Percentiles rank a stretch among this genome's conserved stretches.
Conservation (phyloP, 2,329 filamentous ascomycete genomes). For the Gnomoniopsis smithogilvyi region DNA sequence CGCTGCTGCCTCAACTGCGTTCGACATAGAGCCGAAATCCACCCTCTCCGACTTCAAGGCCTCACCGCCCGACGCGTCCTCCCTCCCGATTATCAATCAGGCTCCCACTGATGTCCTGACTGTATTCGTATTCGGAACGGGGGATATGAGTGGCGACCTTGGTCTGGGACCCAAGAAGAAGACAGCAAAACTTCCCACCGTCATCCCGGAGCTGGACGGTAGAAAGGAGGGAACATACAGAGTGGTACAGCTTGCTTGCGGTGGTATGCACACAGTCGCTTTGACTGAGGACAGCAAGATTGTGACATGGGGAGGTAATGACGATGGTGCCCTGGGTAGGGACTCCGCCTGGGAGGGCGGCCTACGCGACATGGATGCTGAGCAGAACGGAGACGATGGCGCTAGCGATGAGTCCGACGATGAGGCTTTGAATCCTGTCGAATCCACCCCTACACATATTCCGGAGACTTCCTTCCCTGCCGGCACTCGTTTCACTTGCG, state of each 20-base stretch:
- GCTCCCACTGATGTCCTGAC: conserved; percentile 19
- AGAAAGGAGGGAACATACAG: conserved; percentile 15
- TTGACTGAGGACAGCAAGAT: conserved; percentile 65
- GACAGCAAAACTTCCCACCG: conserved; percentile 17
- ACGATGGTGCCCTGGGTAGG: conserved; percentile 63
- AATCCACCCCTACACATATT: conserved; percentile 55
- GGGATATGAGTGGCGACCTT: conserved; percentile 46
- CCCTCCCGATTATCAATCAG: conserved; percentile 16
- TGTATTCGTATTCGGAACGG: conserved; percentile 25
- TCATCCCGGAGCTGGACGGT: conserved; percentile 19
- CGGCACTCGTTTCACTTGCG: conserved; percentile 53
- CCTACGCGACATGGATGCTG: conserved; percentile 34
- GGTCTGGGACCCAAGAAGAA: conserved; percentile 22
- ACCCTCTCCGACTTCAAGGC: conserved; percentile 14
- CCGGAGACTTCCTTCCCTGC: conserved; percentile 49
- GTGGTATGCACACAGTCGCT: conserved; percentile 66
- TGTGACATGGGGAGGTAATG: conserved; percentile 69
- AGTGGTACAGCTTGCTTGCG: conserved; percentile 58
- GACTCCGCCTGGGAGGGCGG: conserved; percentile 57
- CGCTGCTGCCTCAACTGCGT: conserved; percentile 2
- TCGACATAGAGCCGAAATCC: conserved; percentile 11
- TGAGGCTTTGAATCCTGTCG: conserved; percentile 56
- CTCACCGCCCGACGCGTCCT: conserved; percentile 15
- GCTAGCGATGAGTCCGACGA: conserved; percentile 55
- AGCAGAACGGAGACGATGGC: conserved; percentile 60